Evolutionary conservation across 768 basidiomycete genomes (phyloP), one percentile per base, ranked within the genome.

Genomic region (Rhodotorula toruloides): DNA sequence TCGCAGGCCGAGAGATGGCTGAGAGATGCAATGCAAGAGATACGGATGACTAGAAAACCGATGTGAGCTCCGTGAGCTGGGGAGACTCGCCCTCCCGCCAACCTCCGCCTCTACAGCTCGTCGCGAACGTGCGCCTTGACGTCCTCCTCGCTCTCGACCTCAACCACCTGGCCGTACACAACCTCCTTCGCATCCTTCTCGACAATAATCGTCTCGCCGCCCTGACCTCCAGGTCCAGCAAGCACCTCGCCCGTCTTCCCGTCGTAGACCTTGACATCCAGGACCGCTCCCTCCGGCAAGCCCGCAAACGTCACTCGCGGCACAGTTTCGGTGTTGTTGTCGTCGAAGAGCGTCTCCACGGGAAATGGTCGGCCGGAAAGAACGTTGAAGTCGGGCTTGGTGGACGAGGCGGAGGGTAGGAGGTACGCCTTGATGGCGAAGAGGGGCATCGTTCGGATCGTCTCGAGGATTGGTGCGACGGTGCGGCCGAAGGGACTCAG

Each of bases 401-500:
- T 14, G 13, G 21, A 3, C 7, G 36, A 25, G 29, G 40, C 25
- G 13, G 50, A 25, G 0, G 59, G 59, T 22, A 52, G 34, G 13
- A 96, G 78, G 74, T 89, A 84, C 27, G 97, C 80, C 65, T 88
- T 83, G 21, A 91, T 79, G 68, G 82, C 64, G 22, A 77, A 74
- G 52, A 75, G 71, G 12, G 74, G 70, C 60, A 79, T 63, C 29
- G 72, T 58, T 0, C 74, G 48, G 12, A 79, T 61, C 1, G 70
- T 61, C 72, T 86, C 80, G 34, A 94, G 77, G 40, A 97, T 72
- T 61, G 86, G 83, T 2, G 88, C 84, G 87, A 90, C 93, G 71
- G 85, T 85, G 76, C 97, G 92, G 4, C 87, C 89, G 12, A 81
- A 78, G 73, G 89, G 87, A 58, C 87, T 90, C 42, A 96, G 74